A percentile compares a stretch with the other conserved stretches of the same genome.
phyloP scores from a whole-genome alignment of 768 basidiomycete genomes.

The Russula virescens region DNA sequence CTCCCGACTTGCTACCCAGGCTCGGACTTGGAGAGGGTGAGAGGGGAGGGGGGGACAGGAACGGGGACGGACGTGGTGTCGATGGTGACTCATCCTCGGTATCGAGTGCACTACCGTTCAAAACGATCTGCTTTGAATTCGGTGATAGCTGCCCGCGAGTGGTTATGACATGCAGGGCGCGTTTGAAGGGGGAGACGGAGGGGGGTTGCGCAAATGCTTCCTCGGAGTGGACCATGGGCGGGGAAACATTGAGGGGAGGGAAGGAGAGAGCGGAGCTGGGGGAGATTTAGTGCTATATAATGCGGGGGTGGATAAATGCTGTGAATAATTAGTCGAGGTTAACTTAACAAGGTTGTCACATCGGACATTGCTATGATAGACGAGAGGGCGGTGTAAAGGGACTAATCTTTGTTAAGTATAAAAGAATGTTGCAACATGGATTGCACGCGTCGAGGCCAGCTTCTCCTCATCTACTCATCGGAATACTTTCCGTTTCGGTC shows the following conservation, averaged over 20 bases:
- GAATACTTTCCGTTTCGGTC: not conserved
- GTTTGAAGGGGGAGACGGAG: slow-evolving; percentile 18
- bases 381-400: not conserved
- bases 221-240: not conserved
- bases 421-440: not conserved
- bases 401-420: slow-evolving; percentile 4
- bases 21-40: not conserved
- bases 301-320: not conserved
- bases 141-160: slow-evolving; percentile 20
- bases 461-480: not conserved
- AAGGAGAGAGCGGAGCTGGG: too few relatives aligned
- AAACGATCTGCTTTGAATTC: slow-evolving; percentile 1
- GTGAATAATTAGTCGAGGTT: not conserved
- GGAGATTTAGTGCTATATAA: too few relatives aligned
- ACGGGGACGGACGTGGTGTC: not conserved
- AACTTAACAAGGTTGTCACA: not conserved
- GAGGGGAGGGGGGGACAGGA: not conserved
- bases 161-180: slow-evolving; percentile 24
- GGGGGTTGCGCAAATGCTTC: not conserved
- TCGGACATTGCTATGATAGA: too few relatives aligned
- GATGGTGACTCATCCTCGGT: slow-evolving; percentile 7
- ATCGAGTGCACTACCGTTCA: slow-evolving; percentile 8
- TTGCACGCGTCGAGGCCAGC: too few relatives aligned
- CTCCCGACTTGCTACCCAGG: not conserved
- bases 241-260: not conserved